Evolutionary conservation across 768 basidiomycete species (phyloP), one percentile per base, ranked within the genome.

Genomic region (Podaxis carcinomalis): DNA sequence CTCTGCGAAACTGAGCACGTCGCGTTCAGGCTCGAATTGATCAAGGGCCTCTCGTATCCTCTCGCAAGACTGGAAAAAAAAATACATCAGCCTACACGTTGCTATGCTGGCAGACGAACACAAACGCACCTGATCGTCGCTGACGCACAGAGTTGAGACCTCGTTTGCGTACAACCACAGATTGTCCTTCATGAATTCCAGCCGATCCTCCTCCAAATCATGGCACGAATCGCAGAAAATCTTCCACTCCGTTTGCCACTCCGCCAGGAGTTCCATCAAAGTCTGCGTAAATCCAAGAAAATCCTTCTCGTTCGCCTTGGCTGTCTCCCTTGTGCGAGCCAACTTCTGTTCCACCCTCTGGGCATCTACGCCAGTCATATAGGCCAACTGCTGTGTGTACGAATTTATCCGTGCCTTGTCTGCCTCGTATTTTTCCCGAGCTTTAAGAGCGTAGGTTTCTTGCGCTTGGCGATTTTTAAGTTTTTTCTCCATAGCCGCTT

Each of bases 151-250:
- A 5, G 88, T 92, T 14, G 95, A 97, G 21, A 97, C 85, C 1
- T 88, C 89, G 70, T 99, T 99, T 0, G 96, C 95, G 70, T 93
- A 98, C 4, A 87, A 82, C 96, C 97, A 99, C 66, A 97, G 79
- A 58, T 88, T 90, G 71, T 95, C 93, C 76, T 96, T 98, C 78
- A 92, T 86, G 72, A 95, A 91, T 63, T 95, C 94, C 72, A 95
- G 74, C 25, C 97, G 83, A 58, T 98, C 97, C 68, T 98, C 95
- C 68, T 99, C 97, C 47, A 97, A 74, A 77, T 99, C 97, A 74
- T 99, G 97, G 64, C 92, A 93, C n/a, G 84, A 83, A 74, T 99
- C 97, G 70, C 94, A 98, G 74, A 95, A 98, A 11, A 79, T 79
- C 73, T 92, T 95, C 95, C 95, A 99, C 55, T 95, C 90, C 62